Conservation (phyloP, 768 basidiomycete genomes). For the Termitomyces sp. region DNA sequence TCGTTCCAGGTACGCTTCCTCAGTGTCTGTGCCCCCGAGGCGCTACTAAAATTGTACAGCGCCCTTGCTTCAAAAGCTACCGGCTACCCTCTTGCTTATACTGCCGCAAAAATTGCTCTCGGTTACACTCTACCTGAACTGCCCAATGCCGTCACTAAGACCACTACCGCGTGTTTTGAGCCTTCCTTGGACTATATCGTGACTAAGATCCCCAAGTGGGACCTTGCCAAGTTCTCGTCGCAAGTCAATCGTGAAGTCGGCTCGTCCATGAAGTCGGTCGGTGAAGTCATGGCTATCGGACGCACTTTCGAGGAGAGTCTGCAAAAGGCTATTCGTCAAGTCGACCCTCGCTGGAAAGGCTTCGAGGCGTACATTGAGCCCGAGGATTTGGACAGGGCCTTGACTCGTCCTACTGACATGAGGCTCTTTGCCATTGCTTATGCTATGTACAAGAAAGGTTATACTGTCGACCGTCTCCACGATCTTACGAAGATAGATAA, state of each 20-base stretch:
- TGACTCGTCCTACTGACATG: conserved; percentile 88
- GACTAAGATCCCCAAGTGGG: conserved; percentile 99
- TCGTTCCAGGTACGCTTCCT: conserved; percentile 61
- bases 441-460: conserved; percentile 92
- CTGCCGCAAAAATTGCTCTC: conserved; percentile 97
- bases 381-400: conserved; percentile 75
- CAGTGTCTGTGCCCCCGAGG: neutral
- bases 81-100: conserved; percentile 98
- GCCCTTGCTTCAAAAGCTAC: conserved; percentile 98
- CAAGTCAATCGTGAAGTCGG: conserved; percentile 94
- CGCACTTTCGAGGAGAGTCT: conserved; percentile 98
- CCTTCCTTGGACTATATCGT: conserved; percentile 99
- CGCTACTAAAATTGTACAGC: conserved; percentile 28
- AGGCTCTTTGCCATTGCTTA: conserved; percentile 96
- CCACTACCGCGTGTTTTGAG: conserved; percentile 98
- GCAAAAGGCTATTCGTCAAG: conserved; percentile 97
- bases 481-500: conserved; percentile 98
- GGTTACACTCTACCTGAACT: conserved; percentile 97
- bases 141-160: conserved; percentile 98
- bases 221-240: conserved; percentile 92
- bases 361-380: conserved; percentile 93
- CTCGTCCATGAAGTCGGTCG: conserved; percentile 98
- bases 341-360: conserved; percentile 94
- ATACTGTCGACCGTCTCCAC: conserved; percentile 85
- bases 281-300: conserved; percentile 99